These are phyloP conservation scores for Xylariaceae sp. DNA, from an alignment of 2,329 filamentous ascomycete genomes.

Conservation along the genomic window DNA sequence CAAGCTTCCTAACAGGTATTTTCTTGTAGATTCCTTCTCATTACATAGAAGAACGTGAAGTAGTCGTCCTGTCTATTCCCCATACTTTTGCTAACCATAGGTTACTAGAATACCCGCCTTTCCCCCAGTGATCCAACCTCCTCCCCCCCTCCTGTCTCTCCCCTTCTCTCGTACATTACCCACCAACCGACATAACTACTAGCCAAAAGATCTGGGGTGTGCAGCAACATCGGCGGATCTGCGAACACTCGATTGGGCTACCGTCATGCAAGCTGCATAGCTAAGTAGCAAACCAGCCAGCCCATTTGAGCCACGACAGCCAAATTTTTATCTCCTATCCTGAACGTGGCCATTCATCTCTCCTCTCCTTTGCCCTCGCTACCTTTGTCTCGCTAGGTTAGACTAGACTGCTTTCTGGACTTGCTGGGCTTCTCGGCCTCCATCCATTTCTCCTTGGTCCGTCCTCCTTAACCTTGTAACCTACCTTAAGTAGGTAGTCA, in stretches of 20 bases:
- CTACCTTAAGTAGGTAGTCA: too few species aligned
- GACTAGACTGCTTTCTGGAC: slow-evolving; percentile 7
- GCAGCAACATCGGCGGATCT: slow-evolving; percentile 27
- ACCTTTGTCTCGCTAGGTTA: slow-evolving; percentile 21
- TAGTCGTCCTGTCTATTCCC: too few species aligned
- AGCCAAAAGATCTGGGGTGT: slow-evolving; percentile 17
- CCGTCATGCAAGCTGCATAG: slow-evolving; percentile 32
- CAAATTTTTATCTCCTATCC: slow-evolving; percentile 27
- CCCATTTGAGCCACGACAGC: slow-evolving; percentile 35
- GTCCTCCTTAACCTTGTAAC: too few species aligned
- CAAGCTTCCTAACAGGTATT: too few species aligned
- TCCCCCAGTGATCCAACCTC: too few species aligned
- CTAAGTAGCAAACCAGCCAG: slow-evolving; percentile 26
- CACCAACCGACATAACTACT: slow-evolving; percentile 1
- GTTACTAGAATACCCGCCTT: too few species aligned
- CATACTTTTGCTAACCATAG: too few species aligned
- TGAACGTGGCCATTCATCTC: slow-evolving; percentile 31
- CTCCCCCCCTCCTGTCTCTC: neutral
- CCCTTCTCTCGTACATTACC: slow-evolving; percentile 6
- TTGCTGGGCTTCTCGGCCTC: neutral
- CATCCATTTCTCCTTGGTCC: too few species aligned
- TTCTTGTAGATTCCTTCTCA: too few species aligned
- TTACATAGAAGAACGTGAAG: too few species aligned
- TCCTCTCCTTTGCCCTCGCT: slow-evolving; percentile 20
- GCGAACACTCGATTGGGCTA: slow-evolving; percentile 32